Conservation (phyloP, 2,329 filamentous ascomycete genomes). For the Colletotrichum euphorbiae region DNA sequence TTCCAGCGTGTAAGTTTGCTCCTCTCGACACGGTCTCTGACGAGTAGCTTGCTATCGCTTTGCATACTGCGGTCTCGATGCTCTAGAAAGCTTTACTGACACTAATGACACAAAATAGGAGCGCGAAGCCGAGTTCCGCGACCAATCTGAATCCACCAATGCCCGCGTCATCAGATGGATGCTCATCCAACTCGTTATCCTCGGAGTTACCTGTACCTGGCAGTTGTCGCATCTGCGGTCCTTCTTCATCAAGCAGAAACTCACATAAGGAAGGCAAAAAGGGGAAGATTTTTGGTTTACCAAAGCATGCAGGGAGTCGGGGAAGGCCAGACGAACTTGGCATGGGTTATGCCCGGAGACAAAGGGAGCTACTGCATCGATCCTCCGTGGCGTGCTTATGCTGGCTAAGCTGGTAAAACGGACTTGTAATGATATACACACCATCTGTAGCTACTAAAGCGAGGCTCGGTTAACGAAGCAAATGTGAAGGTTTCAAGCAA, state of each 20-base stretch:
- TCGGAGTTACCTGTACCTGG: constrained; percentile 93
- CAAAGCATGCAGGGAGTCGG: constrained; percentile 12
- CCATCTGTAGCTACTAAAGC: constrained; percentile 34
- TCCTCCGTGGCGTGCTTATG: neutral
- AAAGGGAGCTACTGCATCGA: neutral
- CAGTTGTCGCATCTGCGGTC: constrained; percentile 93
- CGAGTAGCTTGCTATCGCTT: no score
- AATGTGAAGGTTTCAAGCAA: constrained; percentile 22
- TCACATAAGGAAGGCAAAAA: constrained; percentile 72
- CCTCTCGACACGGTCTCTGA: neutral
- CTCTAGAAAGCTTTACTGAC: neutral
- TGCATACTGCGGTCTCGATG: no score
- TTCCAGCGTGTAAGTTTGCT: constrained; percentile 82
- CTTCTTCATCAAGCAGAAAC: constrained; percentile 99
- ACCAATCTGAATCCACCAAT: constrained; percentile 96
- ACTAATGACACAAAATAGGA: constrained; percentile 68
- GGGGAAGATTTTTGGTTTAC: constrained; percentile 5
- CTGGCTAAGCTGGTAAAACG: constrained; percentile 11
- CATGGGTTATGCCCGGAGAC: neutral
- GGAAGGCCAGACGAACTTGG: constrained; percentile 6
- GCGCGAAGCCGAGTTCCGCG: constrained; percentile 96
- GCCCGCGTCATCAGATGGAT: constrained; percentile 93
- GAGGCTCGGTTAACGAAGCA: constrained; percentile 36
- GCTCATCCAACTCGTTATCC: constrained; percentile 85
- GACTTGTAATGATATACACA: constrained; percentile 39